A percentile compares a stretch with the other conserved stretches of the same genome.
These are phyloP conservation scores for Cryptococcus amylolentus DNA, from an alignment of 1,284 basidiomycete genomes.

Conservation along the genomic window DNA sequence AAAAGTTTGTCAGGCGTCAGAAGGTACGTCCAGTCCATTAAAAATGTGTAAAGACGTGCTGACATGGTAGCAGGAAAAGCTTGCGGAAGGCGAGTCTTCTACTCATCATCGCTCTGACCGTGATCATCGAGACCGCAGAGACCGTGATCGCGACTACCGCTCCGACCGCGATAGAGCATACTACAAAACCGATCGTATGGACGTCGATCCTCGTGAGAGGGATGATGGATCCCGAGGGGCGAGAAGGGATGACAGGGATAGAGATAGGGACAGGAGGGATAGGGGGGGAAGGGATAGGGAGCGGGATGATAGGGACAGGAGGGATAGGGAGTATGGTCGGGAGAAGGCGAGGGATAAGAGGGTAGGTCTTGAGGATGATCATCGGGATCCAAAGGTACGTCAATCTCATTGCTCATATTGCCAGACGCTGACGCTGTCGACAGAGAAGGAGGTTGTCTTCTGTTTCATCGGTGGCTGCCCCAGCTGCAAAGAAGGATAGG, in stretches of 20 bases:
- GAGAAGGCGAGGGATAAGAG: conserved; percentile 9
- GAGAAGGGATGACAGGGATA: conserved; percentile 20
- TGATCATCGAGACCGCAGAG: conserved; percentile 17
- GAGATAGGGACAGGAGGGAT: conserved; percentile 19
- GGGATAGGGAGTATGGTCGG: conserved; percentile 10
- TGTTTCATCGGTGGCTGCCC: neutral
- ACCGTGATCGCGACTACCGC: conserved; percentile 43
- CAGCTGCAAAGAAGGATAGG: neutral
- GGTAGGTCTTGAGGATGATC: conserved; percentile 3
- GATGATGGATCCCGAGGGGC: conserved; percentile 21
- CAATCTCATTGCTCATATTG: neutral
- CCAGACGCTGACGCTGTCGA: neutral
- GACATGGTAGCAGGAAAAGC: conserved; percentile 59
- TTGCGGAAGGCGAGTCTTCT: conserved; percentile 62
- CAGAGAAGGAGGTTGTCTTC: neutral
- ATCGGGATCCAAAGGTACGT: conserved; percentile 9
- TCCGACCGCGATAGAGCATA: conserved; percentile 37
- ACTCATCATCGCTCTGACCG: conserved; percentile 55
- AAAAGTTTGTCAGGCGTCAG: conserved; percentile 79
- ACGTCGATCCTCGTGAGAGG: conserved; percentile 33
- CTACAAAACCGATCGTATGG: conserved; percentile 13
- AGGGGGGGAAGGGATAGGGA: conserved; percentile 9
- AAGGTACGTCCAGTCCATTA: conserved; percentile 56
- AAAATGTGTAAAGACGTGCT: neutral
- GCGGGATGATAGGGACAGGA: conserved; percentile 12